Conservation (phyloP, 2,329 filamentous ascomycete species). For the Neurospora sp. region DNA sequence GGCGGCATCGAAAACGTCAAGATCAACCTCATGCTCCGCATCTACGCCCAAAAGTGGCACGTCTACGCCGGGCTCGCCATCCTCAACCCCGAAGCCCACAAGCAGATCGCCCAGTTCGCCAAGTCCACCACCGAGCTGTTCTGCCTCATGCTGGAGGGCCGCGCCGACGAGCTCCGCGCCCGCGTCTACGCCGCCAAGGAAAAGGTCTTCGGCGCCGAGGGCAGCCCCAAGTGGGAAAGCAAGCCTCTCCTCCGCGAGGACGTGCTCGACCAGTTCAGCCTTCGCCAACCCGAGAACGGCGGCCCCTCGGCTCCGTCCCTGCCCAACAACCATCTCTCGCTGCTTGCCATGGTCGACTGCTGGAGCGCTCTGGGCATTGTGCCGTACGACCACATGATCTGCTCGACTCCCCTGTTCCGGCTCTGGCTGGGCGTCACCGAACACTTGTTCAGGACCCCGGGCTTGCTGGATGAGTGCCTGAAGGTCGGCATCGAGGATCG, state of each 20-base stretch:
- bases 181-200: slow-evolving; percentile 58
- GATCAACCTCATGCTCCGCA: slow-evolving; percentile 94
- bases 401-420: slow-evolving; percentile 92
- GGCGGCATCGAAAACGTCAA: slow-evolving; percentile 99
- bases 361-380: slow-evolving; percentile 92
- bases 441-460: slow-evolving; percentile 79
- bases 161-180: slow-evolving; percentile 60
- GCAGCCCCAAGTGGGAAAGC: slow-evolving; percentile 48
- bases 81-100: slow-evolving; percentile 82
- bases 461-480: slow-evolving; percentile 74
- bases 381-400: slow-evolving; percentile 99
- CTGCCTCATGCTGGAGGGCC: slow-evolving; percentile 90
- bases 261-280: slow-evolving; percentile 78
- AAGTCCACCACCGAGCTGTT: slow-evolving; percentile 86
- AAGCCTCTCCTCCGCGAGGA: slow-evolving; percentile 70
- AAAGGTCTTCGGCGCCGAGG: slow-evolving; percentile 67
- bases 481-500: slow-evolving; percentile 80
- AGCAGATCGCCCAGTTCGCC: slow-evolving; percentile 92
- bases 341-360: slow-evolving; percentile 96
- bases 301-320: slow-evolving; percentile 29
- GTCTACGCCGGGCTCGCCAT: slow-evolving; percentile 97
- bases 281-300: slow-evolving; percentile 46
- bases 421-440: slow-evolving; percentile 97
- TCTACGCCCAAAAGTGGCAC: slow-evolving; percentile 99
- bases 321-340: slow-evolving; percentile 86